Evolutionary conservation across 495 filamentous ascomycete species (phyloP), one percentile per base, ranked within the genome.

Genomic region (Cercophora newfieldiana): DNA sequence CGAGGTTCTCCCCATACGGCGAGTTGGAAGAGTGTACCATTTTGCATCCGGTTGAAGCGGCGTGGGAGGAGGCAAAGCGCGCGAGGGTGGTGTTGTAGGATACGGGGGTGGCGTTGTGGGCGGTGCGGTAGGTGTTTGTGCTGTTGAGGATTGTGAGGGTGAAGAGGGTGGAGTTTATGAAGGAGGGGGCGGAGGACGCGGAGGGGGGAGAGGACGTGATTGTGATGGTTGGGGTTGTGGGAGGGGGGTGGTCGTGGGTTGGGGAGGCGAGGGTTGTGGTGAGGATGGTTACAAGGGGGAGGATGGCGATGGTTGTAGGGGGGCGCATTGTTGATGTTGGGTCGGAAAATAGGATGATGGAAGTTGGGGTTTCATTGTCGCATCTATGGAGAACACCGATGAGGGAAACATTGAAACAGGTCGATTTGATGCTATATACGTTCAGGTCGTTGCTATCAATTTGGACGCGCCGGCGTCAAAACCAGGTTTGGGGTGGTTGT

Each of bases 1-100:
- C 90, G 1, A 94, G 81, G 75, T 95, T 95, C 74, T 95, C 92
- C 72, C 92, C 92, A 70, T 88, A 87, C 1, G 88, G 86, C 0
- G 90, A 88, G 64, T 80, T 77, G 79, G 90, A 76, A 68, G 93
- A 91, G 61, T 79, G 69, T 76, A 89, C 91, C 3, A 77, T 59
- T 79, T 90, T 93, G 18, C 81, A 64, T 51, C 19, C 18, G 59
- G n/a, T 54, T 56, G 26, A 48, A 19, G 57, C 49, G n/a, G 80
- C 69, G 66, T 80, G 79, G 18, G 14, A 10, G 0, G 69, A 60
- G 7, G 90, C 89, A 68, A 84, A 89, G 7, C 74, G 59, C 0
- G 83, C 84, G 8, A 91, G 76, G 0, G 86, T 88, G 3, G 75
- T 66, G 76, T 96, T 93, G 89, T 90, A 96, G 16, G 64, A 64